These are phyloP conservation scores for Exophiala lecanii-corni DNA, from an alignment of 2,329 filamentous ascomycete genomes.

Conservation along the genomic window DNA sequence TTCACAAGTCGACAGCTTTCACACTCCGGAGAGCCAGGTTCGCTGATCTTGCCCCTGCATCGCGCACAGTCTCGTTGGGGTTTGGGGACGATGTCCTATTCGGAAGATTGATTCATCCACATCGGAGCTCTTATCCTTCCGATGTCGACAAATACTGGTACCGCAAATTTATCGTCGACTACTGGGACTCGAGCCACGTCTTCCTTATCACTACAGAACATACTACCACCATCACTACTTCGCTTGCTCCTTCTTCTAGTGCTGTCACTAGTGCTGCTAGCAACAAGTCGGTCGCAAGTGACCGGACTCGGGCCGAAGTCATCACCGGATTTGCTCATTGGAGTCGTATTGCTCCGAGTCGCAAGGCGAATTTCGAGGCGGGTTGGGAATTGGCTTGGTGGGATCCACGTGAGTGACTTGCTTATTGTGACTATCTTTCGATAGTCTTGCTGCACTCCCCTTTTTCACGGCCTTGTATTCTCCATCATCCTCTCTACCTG, in stretches of 20 bases:
- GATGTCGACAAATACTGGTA: slow-evolving; percentile 24
- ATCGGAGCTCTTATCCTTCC: slow-evolving; percentile 15
- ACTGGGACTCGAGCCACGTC: slow-evolving; percentile 22
- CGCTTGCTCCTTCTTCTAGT: not conserved
- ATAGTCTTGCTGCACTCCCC: not conserved
- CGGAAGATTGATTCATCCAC: slow-evolving; percentile 22
- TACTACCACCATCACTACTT: not conserved
- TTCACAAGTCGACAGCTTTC: slow-evolving; percentile 2
- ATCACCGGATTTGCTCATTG: slow-evolving; percentile 22
- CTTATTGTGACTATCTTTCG: slow-evolving; percentile 1
- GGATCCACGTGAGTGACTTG: slow-evolving; percentile 23
- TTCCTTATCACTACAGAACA: slow-evolving; percentile 21
- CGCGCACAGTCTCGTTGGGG: slow-evolving; percentile 14
- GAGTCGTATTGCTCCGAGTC: slow-evolving; percentile 18
- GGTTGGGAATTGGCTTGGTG: slow-evolving; percentile 20
- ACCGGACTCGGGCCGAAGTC: no score
- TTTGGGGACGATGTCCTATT: slow-evolving; percentile 25
- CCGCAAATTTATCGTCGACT: slow-evolving; percentile 22
- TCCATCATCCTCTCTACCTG: no score
- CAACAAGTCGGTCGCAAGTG: not conserved
- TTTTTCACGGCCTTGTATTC: no score
- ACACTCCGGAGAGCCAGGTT: slow-evolving; percentile 18
- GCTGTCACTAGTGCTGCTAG: not conserved
- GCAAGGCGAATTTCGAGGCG: slow-evolving; percentile 15
- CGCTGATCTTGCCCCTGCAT: slow-evolving; percentile 15